A percentile compares a stretch with the other conserved stretches of the same genome.
Evolutionary conservation across 768 basidiomycete genomes (phyloP).

Genomic region (Amanita muscaria): DNA sequence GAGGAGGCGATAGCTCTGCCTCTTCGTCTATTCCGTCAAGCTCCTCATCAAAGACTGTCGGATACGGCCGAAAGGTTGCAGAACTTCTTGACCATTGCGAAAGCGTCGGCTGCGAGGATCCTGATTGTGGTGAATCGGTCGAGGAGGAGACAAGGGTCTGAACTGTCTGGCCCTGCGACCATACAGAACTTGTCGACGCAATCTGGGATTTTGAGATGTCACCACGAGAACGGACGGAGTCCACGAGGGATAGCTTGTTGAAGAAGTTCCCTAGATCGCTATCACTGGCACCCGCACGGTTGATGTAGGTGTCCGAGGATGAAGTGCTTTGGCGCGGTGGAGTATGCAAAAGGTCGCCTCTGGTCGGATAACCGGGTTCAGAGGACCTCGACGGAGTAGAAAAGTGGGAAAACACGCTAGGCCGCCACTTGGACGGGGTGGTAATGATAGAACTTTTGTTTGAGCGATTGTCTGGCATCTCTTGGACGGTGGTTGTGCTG

Average conservation of each 20-base stretch:
- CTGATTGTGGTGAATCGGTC: conserved; percentile 10
- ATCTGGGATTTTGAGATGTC: conserved; percentile 24
- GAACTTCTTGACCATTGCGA: conserved; percentile 18
- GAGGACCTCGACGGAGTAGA: conserved; percentile 14
- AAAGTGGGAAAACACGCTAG: conserved; percentile 29
- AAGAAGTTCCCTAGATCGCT: conserved; percentile 36
- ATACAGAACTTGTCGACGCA: conserved; percentile 22
- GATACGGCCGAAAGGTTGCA: conserved; percentile 23
- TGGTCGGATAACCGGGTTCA: conserved; percentile 15
- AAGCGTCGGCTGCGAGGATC: neutral
- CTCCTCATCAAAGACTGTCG: conserved; percentile 14
- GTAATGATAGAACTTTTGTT: conserved; percentile 30
- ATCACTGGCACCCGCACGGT: conserved; percentile 40
- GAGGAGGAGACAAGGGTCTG: conserved; percentile 12
- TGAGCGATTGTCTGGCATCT: conserved; percentile 13
- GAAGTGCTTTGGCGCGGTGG: conserved; percentile 53
- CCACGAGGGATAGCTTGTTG: conserved; percentile 30
- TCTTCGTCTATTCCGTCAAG: conserved; percentile 21
- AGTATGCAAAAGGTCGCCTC: conserved; percentile 28
- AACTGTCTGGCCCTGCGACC: conserved; percentile 18
- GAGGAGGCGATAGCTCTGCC: conserved; percentile 9
- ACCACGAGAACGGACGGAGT: conserved; percentile 30
- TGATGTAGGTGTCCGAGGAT: conserved; percentile 47
- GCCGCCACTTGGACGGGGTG: conserved; percentile 19
- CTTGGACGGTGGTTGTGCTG: conserved; percentile 38